A percentile compares a stretch with the other conserved stretches of the same genome.
Conservation (phyloP, 345 rosid species). For the Anacardium occidentale region DNA sequence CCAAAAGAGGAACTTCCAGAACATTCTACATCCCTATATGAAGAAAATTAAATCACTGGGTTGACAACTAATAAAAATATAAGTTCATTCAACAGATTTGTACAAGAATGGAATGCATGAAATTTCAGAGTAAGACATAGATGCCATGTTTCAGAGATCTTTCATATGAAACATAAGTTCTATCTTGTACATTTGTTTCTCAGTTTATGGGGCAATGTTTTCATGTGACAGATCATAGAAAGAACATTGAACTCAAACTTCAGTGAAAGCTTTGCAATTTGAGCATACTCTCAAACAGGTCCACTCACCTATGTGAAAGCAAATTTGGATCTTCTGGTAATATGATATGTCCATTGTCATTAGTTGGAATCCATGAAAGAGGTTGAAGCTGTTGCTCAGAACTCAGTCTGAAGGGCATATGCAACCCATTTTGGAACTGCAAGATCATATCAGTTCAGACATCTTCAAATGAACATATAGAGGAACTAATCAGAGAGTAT, state of each 20-base stretch:
- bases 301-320: conserved; percentile 49
- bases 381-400: conserved; percentile 64
- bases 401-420: conserved; percentile 47
- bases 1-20: conserved; percentile 72
- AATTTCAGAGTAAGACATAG: not conserved
- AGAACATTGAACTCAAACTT: conserved; percentile 3
- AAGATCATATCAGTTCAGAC: conserved; percentile 19
- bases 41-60: conserved; percentile 5
- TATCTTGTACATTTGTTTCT: not conserved
- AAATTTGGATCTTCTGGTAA: conserved; percentile 50
- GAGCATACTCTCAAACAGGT: not conserved
- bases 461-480: not conserved
- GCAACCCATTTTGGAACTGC: conserved; percentile 63
- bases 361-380: conserved; percentile 56
- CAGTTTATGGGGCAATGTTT: not conserved
- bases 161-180: not conserved
- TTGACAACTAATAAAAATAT: conserved; percentile 1
- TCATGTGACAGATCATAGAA: not conserved
- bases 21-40: conserved; percentile 65
- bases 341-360: conserved; percentile 40
- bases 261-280: not conserved
- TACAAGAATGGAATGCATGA: not conserved
- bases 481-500: conserved; percentile 11
- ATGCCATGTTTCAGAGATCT: not conserved
- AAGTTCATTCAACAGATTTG: not conserved